Percentiles rank a stretch among this genome's conserved stretches.
Evolutionary conservation across 2,329 filamentous ascomycete species (phyloP).

Genomic region (Fusarium sterilihyphosum): DNA sequence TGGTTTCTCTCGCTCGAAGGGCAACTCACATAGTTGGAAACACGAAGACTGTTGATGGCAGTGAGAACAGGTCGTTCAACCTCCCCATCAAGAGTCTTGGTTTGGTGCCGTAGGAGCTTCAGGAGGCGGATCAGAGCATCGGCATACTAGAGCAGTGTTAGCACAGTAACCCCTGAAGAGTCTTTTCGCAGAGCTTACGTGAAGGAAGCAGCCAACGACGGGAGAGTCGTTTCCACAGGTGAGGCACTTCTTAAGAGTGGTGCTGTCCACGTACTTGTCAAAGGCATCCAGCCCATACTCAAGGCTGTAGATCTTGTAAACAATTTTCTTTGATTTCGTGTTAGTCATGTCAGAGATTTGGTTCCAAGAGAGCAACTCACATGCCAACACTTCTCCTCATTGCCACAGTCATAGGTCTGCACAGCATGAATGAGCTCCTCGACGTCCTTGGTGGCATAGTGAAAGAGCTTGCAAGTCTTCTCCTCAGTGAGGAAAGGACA

Average conservation of each 20-base stretch:
- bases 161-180: neutral
- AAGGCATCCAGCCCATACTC: slow-evolving; percentile 43
- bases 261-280: slow-evolving; percentile 42
- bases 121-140: slow-evolving; percentile 43
- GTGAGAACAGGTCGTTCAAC: slow-evolving; percentile 43
- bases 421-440: slow-evolving; percentile 37
- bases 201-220: slow-evolving; percentile 42
- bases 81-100: slow-evolving; percentile 41
- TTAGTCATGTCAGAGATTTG: slow-evolving; percentile 6
- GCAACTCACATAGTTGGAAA: slow-evolving; percentile 40
- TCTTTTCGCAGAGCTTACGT: slow-evolving; percentile 14
- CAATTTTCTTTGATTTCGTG: slow-evolving; percentile 23
- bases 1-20: neutral
- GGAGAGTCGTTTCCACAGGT: slow-evolving; percentile 36
- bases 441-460: slow-evolving; percentile 36
- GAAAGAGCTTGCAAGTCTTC: slow-evolving; percentile 38
- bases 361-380: slow-evolving; percentile 3
- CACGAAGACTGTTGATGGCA: slow-evolving; percentile 44
- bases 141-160: slow-evolving; percentile 38
- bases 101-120: slow-evolving; percentile 38
- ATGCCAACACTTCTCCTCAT: slow-evolving; percentile 41
- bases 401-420: slow-evolving; percentile 25
- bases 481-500: slow-evolving; percentile 35
- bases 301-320: slow-evolving; percentile 39
- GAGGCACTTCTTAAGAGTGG: slow-evolving; percentile 40